Base-by-base conservation (phyloP, 495 filamentous ascomycete species). In the Bombardia bombarda region DNA sequence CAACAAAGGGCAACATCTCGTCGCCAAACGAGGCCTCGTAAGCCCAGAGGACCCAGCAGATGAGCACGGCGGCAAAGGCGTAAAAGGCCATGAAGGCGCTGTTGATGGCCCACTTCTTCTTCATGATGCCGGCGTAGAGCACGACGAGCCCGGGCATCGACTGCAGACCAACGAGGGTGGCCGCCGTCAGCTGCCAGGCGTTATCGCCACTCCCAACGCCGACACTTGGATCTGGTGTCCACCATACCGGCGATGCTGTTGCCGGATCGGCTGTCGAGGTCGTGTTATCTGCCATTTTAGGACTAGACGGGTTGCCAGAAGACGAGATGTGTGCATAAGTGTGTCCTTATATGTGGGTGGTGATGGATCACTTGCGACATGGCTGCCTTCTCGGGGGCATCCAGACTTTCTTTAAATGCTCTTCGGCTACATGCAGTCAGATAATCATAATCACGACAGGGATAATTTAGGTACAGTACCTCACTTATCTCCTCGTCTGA, bases 41-140 rank as follows among this genome's bases (percentile, higher is more conserved):
- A 16, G 58, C 74, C 62, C 65, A 78, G 16, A 75, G 63, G n/a
- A 76, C 67, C 74, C 74, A 78, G 61, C 69, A 73, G 19, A 78
- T 62, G 17, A 78, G 62, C 10, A 74, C 71, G 18, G 60, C 54
- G 30, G 65, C 61, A 52, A 78, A 78, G 47, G 72, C 74, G 51
- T 78, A 78, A 48, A 78, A 76, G 19, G 62, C 68, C 73, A 77
- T 75, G 61, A 75, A 74, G 23, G 69, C 72, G 17, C 64, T 69
- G 49, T 76, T 76, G 55, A 76, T 72, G 34, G 70, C 72, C 73
- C 71, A 77, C 59, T 77, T 77, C 53, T 68, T 67, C 61, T 77
- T 75, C 25, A 78, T 71, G 30, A 74, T 61, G 7, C 74, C 74
- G 14, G 70, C 69, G 51, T 78, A 78, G 21, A 78, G 57, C 9